Evolutionary conservation across 768 basidiomycete genomes (phyloP).

Genomic region (Russula griseocarnosa): DNA sequence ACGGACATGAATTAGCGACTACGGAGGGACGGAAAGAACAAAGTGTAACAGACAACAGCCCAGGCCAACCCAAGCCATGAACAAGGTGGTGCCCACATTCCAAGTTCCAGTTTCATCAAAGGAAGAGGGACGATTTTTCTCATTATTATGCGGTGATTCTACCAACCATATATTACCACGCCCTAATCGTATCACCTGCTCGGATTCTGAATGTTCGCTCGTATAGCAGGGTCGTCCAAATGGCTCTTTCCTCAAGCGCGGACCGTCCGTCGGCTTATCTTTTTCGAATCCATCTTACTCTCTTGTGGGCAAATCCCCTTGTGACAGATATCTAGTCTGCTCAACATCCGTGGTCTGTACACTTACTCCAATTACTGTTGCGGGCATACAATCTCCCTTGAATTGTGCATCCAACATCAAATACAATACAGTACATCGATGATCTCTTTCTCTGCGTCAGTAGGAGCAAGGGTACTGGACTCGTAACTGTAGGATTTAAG

Average conservation of each 20-base stretch:
- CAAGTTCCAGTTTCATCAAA: conserved; percentile 37
- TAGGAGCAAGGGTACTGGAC: conserved; percentile 38
- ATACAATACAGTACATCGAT: conserved; percentile 34
- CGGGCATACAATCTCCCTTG: conserved; percentile 44
- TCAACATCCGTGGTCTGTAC: conserved; percentile 27
- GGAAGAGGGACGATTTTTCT: too few relatives aligned
- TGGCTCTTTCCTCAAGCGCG: background rate
- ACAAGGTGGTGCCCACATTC: conserved; percentile 68
- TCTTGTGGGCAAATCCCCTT: conserved; percentile 30
- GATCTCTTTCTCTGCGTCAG: conserved; percentile 39
- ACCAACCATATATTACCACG: too few relatives aligned
- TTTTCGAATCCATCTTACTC: conserved; percentile 35
- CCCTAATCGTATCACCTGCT: background rate
- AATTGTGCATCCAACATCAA: conserved; percentile 38
- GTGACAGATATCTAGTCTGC: background rate
- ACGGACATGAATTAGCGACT: background rate
- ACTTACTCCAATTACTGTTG: conserved; percentile 39
- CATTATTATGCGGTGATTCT: too few relatives aligned
- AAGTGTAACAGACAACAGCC: conserved; percentile 44
- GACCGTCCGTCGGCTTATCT: conserved; percentile 31
- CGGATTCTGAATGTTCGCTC: background rate
- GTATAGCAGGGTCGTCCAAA: background rate
- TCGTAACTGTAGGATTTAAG: conserved; percentile 34
- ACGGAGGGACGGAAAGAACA: background rate
- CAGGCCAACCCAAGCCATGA: conserved; percentile 62